phyloP scores from a whole-genome alignment of 1,284 basidiomycete species.

The Pascua sp. region DNA sequence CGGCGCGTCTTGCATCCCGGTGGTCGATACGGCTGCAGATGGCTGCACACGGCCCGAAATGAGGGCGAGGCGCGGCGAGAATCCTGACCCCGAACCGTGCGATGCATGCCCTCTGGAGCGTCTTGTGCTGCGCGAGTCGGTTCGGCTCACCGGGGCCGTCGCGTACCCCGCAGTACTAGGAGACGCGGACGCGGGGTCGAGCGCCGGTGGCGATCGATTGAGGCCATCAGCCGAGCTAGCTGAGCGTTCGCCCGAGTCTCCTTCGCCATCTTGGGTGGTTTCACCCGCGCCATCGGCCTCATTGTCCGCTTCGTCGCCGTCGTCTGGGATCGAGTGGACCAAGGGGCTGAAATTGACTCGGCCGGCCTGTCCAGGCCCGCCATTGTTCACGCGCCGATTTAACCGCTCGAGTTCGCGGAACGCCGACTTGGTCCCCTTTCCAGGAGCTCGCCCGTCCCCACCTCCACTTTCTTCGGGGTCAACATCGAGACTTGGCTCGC shows the following conservation, averaged over 20 bases:
- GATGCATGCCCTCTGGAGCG: not conserved
- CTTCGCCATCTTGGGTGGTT: too few relatives aligned
- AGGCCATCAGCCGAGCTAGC: too few relatives aligned
- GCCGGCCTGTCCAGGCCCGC: not conserved
- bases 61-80: slow-evolving; percentile 8
- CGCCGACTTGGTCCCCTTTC: not conserved
- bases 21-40: slow-evolving; percentile 6
- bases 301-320: not conserved
- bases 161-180: too few relatives aligned
- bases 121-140: too few relatives aligned
- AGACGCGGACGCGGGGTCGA: too few relatives aligned
- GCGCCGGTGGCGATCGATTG: too few relatives aligned
- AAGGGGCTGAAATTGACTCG: slow-evolving; percentile 13
- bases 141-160: too few relatives aligned
- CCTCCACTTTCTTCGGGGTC: not conserved
- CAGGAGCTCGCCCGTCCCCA: not conserved
- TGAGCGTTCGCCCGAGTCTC: too few relatives aligned
- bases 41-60: slow-evolving; percentile 5
- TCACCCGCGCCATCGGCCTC: slow-evolving; percentile 1
- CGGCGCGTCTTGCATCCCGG: slow-evolving; percentile 9
- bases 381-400: not conserved
- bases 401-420: not conserved
- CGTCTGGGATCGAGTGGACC: slow-evolving; percentile 3
- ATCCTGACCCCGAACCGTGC: not conserved
- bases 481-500: slow-evolving; percentile 20